Conservation (phyloP, 2,329 filamentous ascomycete genomes). For the Arthroderma sp. region DNA sequence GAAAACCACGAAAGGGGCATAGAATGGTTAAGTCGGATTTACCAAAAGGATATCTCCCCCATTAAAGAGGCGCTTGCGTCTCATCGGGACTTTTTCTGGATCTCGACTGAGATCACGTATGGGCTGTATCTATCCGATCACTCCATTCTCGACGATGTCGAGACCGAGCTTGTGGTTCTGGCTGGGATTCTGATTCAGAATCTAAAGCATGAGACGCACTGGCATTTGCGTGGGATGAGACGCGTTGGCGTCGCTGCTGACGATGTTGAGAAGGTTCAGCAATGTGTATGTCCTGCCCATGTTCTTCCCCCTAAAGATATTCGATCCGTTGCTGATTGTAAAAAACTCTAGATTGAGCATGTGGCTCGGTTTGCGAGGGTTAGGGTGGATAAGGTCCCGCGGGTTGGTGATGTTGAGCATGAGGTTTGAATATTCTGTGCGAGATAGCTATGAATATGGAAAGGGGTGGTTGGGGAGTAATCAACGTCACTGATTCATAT, state of each 20-base stretch:
- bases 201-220: constrained; percentile 27
- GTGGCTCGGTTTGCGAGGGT: constrained; percentile 8
- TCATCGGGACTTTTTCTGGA: constrained; percentile 27
- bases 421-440: constrained; percentile 3
- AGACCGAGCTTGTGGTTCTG: constrained; percentile 33
- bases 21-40: constrained; percentile 45
- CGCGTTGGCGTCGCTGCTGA: constrained; percentile 26
- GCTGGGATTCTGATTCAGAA: constrained; percentile 35
- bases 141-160: constrained; percentile 27
- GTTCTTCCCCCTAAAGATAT: not conserved
- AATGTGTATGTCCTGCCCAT: constrained; percentile 3
- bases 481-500: too few relatives aligned
- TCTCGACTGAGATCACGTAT: constrained; percentile 66
- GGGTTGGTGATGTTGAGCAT: constrained; percentile 7
- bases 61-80: constrained; percentile 3
- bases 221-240: constrained; percentile 34
- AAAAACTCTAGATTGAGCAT: constrained; percentile 5
- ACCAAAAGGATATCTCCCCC: constrained; percentile 34
- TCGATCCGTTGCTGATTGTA: not conserved
- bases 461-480: not conserved
- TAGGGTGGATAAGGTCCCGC: constrained; percentile 7
- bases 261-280: constrained; percentile 26
- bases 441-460: not conserved
- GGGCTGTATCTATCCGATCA: constrained; percentile 37
- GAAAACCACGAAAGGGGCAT: constrained; percentile 41